These are phyloP conservation scores for Avena eriantha DNA, from an alignment of 176 grass and related monocot species.

Conservation along the genomic window DNA sequence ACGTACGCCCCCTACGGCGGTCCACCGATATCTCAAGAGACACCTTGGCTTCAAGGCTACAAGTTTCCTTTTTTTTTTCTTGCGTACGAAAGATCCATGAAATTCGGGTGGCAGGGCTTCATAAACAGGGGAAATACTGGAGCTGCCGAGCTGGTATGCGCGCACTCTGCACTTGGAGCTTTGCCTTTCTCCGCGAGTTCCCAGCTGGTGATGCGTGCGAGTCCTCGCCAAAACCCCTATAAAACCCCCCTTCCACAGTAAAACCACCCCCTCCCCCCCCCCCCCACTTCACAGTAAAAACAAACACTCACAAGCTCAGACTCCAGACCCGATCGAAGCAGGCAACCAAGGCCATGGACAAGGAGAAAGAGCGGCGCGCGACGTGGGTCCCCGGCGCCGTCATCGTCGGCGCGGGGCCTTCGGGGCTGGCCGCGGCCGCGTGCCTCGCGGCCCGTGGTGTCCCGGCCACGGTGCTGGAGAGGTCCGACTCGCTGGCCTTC, in stretches of 20 bases:
- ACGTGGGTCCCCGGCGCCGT: conserved; percentile 67
- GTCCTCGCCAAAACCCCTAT: conserved; percentile 50
- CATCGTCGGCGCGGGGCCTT: conserved; percentile 89
- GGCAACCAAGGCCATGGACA: conserved; percentile 30
- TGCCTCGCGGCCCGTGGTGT: conserved; percentile 79
- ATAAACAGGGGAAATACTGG: conserved; percentile 21
- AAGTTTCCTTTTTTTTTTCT: conserved; percentile 33
- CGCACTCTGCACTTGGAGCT: not conserved
- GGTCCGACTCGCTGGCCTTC: conserved; percentile 77
- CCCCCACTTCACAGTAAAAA: conserved; percentile 42
- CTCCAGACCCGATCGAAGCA: not conserved
- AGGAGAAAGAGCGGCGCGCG: conserved; percentile 18
- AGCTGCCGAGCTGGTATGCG: not conserved
- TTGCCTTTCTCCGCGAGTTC: not conserved
- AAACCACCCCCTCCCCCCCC: not conserved
- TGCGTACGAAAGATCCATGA: conserved; percentile 26
- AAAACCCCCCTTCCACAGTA: conserved; percentile 53
- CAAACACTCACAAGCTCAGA: not conserved
- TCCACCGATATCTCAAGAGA: conserved; percentile 12
- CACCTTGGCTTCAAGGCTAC: not conserved
- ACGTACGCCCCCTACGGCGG: conserved; percentile 34
- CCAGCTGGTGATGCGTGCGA: not conserved
- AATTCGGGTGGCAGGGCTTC: conserved; percentile 15
- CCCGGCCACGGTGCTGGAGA: conserved; percentile 79
- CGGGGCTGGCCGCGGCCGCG: conserved; percentile 75